Evolutionary conservation across 2,329 filamentous ascomycete genomes (phyloP).

Genomic region (Colletotrichum somersetense): DNA sequence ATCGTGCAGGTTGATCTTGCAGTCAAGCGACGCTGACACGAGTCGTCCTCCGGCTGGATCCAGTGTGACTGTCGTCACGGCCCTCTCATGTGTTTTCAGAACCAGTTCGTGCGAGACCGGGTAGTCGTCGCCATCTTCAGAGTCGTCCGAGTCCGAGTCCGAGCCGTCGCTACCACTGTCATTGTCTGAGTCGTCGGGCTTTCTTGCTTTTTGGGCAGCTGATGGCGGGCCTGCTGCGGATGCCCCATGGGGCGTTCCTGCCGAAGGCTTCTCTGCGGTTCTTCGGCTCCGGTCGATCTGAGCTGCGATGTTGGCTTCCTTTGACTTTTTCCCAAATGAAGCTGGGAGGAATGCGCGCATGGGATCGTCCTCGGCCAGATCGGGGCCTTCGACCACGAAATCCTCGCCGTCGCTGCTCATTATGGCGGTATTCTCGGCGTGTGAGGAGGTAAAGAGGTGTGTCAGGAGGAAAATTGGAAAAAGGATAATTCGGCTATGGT

Average conservation of each 20-base stretch:
- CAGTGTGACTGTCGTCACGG: conserved; percentile 85
- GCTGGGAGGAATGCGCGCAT: conserved; percentile 83
- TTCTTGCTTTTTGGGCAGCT: conserved; percentile 44
- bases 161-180: conserved; percentile 63
- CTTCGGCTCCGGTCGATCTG: conserved; percentile 87
- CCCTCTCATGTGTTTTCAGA: conserved; percentile 90
- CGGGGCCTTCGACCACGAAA: conserved; percentile 66
- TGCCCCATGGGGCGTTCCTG: conserved; percentile 47
- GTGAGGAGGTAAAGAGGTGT: neutral
- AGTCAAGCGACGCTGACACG: conserved; percentile 92
- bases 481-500: neutral
- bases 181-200: conserved; percentile 46
- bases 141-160: conserved; percentile 65
- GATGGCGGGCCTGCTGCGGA: conserved; percentile 44
- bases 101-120: conserved; percentile 94
- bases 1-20: conserved; percentile 92
- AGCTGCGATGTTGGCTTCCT: conserved; percentile 78
- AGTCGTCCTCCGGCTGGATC: conserved; percentile 88
- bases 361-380: conserved; percentile 73
- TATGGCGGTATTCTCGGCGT: conserved; percentile 37
- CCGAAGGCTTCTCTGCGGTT: conserved; percentile 56
- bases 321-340: conserved; percentile 86
- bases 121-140: conserved; percentile 86
- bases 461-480: conserved; percentile 1
- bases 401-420: conserved; percentile 73